Conservation (phyloP, 306 rosid genomes). For the Hylodesmum podocarpum region DNA sequence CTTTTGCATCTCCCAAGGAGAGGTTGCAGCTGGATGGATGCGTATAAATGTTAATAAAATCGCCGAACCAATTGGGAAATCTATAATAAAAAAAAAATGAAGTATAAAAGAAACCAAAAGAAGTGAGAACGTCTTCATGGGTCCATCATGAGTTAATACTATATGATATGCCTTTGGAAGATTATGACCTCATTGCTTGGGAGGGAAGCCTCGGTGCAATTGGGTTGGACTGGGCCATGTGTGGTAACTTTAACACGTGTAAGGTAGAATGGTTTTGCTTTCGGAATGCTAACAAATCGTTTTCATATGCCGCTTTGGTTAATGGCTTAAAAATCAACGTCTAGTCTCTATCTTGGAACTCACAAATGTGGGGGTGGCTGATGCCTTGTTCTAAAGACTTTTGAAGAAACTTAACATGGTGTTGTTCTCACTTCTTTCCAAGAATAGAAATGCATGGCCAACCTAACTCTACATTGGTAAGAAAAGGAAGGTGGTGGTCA, state of each 20-base stretch:
- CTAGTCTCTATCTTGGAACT: constrained; percentile 20
- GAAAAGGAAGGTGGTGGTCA: constrained; percentile 12
- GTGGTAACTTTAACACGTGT: constrained; percentile 31
- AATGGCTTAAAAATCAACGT: neutral
- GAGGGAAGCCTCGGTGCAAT: constrained; percentile 30
- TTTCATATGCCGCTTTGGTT: constrained; percentile 26
- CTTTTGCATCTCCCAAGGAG: constrained; percentile 46
- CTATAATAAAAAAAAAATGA: neutral
- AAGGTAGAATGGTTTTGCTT: neutral
- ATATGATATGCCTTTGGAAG: neutral
- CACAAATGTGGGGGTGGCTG: constrained; percentile 10
- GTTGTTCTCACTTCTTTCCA: neutral
- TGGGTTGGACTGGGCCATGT: neutral
- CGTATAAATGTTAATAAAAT: neutral
- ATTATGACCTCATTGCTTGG: constrained; percentile 27
- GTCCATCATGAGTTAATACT: neutral
- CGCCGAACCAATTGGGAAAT: neutral
- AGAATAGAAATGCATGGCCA: constrained; percentile 19
- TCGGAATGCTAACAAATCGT: constrained; percentile 21
- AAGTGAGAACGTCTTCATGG: neutral
- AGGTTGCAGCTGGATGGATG: constrained; percentile 30
- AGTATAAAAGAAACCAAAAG: neutral
- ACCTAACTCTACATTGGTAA: constrained; percentile 4
- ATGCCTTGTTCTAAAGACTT: constrained; percentile 14
- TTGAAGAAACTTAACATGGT: constrained; percentile 25